Evolutionary conservation across 2,329 filamentous ascomycete genomes (phyloP).

Genomic region (Epichloe glyceriae): DNA sequence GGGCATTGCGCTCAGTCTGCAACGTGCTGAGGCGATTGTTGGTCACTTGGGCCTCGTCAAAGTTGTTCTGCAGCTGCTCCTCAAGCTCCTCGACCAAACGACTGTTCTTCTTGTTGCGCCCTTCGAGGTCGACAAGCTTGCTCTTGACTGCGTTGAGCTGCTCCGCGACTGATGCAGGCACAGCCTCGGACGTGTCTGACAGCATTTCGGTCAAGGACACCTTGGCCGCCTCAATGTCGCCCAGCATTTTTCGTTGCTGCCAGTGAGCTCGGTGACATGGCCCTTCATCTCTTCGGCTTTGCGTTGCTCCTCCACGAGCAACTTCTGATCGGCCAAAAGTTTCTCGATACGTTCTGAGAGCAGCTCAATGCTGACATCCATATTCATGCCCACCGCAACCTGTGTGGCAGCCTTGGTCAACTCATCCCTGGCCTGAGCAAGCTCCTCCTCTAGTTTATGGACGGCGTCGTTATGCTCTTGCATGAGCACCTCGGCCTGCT

Average conservation of each 20-base stretch:
- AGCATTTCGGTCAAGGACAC: slow-evolving; percentile 40
- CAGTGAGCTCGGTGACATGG: slow-evolving; percentile 41
- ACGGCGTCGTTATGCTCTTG: slow-evolving; percentile 45
- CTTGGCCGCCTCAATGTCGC: slow-evolving; percentile 50
- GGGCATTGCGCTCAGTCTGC: slow-evolving; percentile 58
- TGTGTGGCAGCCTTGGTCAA: slow-evolving; percentile 51
- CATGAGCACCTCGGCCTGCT: slow-evolving; percentile 44
- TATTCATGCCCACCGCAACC: slow-evolving; percentile 45
- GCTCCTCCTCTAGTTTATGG: slow-evolving; percentile 45
- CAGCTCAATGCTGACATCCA: slow-evolving; percentile 56
- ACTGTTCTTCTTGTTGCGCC: slow-evolving; percentile 77
- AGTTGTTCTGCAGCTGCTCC: slow-evolving; percentile 89
- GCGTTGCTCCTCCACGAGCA: slow-evolving; percentile 44
- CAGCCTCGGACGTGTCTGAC: slow-evolving; percentile 30
- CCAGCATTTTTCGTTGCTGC: slow-evolving; percentile 45
- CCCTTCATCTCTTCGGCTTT: slow-evolving; percentile 44
- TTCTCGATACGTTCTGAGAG: slow-evolving; percentile 48
- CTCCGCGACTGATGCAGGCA: slow-evolving; percentile 35
- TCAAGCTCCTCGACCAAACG: slow-evolving; percentile 90
- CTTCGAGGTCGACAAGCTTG: slow-evolving; percentile 49
- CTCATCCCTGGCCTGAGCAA: slow-evolving; percentile 52
- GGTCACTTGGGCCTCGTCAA: slow-evolving; percentile 77
- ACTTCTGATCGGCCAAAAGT: slow-evolving; percentile 45
- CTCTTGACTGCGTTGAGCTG: slow-evolving; percentile 51
- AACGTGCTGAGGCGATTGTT: slow-evolving; percentile 78